Base-by-base conservation (phyloP, 805 yeast genomes). In the Candida koratica region DNA sequence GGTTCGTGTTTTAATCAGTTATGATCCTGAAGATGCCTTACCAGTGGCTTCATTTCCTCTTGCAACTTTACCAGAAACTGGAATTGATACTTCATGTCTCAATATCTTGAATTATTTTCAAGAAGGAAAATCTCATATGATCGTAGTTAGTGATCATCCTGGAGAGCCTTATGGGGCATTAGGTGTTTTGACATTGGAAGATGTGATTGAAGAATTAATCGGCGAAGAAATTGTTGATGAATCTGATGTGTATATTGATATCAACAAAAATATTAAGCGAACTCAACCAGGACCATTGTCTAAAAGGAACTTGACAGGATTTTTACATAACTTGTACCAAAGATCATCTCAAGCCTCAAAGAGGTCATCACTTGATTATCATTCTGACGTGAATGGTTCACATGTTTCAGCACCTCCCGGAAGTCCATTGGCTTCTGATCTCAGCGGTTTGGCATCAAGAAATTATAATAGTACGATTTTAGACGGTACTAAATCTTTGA, bases 161-260 rank as follows among this genome's bases (percentile, higher is more conserved):
- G 98, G 98, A 28, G 76, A 72, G 48, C 72, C 82, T 1, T 69
- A 71, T 25, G 97, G 97, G 14, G 93, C 96, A 1, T 56, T 83
- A 20, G 98, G 98, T 45, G 95, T 90, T 7, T 67, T 90, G 28
- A 90, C 98, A 1, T 68, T 90, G 42, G 98, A 90, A 61, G 98
- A 90, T 55, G 97, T 90, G n/a, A 93, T 90, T 53, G 98, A 90
- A 60, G 98, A 90, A 61, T 71, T 90, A 45, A 90, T 90, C 58
- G 98, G 98, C 34, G 97, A 90, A 61, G 98, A 90, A 58, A 90
- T 90, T 52, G 90, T 90, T 27, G 98, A 90, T 55, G 98, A 90
- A 62, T 79, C 88, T 16, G 98, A 90, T 56, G 97, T 93, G 13
- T 88, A 84, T 53, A 75, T 89, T 39, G 97, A 90, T 60, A 84